Evolutionary conservation across 345 rosid species (phyloP).

Genomic region (Euphorbia pulcherrima): DNA sequence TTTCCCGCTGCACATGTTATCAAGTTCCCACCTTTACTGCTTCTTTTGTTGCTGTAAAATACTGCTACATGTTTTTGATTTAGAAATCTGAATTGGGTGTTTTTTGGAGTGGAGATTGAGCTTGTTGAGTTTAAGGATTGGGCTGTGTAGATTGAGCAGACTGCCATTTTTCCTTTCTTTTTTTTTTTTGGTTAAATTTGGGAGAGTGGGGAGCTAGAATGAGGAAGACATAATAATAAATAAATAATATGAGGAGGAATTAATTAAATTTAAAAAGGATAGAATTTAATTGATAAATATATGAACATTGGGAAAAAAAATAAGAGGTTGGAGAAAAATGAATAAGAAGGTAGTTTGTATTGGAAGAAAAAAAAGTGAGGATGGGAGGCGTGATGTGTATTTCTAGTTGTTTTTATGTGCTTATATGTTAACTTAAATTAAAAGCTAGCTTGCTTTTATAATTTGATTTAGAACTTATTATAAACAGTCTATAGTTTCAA

Average conservation of each 20-base stretch:
- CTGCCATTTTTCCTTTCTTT: too few species aligned
- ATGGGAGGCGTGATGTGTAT: constrained; percentile 39
- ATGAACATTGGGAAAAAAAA: not conserved
- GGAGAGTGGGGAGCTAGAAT: not conserved
- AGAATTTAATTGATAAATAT: too few species aligned
- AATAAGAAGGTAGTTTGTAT: constrained; percentile 44
- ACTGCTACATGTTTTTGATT: constrained; percentile 45
- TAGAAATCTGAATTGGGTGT: constrained; percentile 41
- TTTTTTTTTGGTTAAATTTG: not conserved
- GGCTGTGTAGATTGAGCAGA: constrained; percentile 62
- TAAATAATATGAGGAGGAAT: too few species aligned
- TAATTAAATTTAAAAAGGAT: too few species aligned
- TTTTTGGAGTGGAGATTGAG: constrained; percentile 50
- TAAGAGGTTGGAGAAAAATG: constrained; percentile 27
- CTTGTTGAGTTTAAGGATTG: constrained; percentile 66
- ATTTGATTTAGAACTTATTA: too few species aligned
- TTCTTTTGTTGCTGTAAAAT: constrained; percentile 36
- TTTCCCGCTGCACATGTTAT: constrained; percentile 56
- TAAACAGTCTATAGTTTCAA: too few species aligned
- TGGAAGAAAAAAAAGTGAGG: constrained; percentile 10
- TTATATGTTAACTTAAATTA: too few species aligned
- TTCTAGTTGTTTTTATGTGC: constrained; percentile 12
- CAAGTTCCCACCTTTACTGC: constrained; percentile 22
- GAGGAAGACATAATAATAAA: too few species aligned
- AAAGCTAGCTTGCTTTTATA: too few species aligned